Evolutionary conservation across 2,329 filamentous ascomycete genomes (phyloP), one percentile per base, ranked within the genome.

Genomic region (Zasmidium angulare): DNA sequence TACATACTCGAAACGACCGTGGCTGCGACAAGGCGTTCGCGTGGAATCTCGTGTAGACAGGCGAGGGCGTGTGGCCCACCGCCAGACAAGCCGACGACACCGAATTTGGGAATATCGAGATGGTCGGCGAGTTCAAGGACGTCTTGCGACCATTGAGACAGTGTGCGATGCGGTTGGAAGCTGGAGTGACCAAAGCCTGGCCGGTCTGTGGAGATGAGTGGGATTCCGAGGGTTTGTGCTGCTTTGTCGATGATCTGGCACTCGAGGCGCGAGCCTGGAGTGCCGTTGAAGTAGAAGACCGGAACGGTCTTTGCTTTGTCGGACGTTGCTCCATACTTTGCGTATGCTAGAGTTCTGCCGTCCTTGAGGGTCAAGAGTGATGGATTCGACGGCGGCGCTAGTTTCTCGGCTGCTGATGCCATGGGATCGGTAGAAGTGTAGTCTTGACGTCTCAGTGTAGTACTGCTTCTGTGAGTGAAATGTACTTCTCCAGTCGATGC

Each of bases 41-140:
- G n/a, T 6, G 47, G 21, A 21, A 49, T 49, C 19, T 22, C 20
- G 10, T 23, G 3, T 2, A 79, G 74, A 62, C 79, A 83, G 21
- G 79, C 80, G 11, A 82, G 66, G 1, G 75, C 75, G 63, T 79
- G 82, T 0, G 80, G 78, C 1, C 78, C 77, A 20, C 81, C 81
- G 7, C 79, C 80, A 0, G 77, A 80, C 3, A 75, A 68, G 1
- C 79, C 79, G 4, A 82, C 61, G 21, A 82, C 69, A 17, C 74
- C 72, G 66, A 79, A 83, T 3, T 70, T 62, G 3, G 69, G 56
- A 17, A 82, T 60, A 3, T 74, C 68, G 10, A 82, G 71, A 58
- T 78, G 72, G 1, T 74, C 62, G 4, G 75, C 73, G 6, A 83
- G 72, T 0, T 68, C 68, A 17, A 75, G 61, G 2, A 82, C 65